Evolutionary conservation across 768 basidiomycete genomes (phyloP), one percentile per base, ranked within the genome.

Genomic region (Boletales sp.): DNA sequence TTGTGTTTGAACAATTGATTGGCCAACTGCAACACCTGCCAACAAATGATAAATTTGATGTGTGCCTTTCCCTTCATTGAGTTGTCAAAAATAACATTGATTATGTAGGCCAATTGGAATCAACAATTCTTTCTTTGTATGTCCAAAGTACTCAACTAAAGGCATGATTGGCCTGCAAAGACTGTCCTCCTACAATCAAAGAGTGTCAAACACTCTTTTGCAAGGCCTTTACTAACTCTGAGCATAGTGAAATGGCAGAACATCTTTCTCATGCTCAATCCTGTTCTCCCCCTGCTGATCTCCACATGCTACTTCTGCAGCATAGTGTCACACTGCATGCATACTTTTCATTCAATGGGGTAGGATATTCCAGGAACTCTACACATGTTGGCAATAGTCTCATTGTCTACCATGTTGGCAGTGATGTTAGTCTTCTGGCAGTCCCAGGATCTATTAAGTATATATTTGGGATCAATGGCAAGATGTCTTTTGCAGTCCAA

Each of bases 201-300:
- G 47, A 44, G 33, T 48, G 38, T 14, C 25, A 41, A 32, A 9
- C 6, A 31, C 47, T 53, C 3, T 49, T 53, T 39, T 0, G 12
- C 2, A 52, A 44, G 5, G 68, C 59, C 52, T 48, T 46, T 18
- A 17, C 35, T 13, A 28, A 3, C 33, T 14, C 33, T 34, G 14
- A 34, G 33, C 11, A 34, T 3, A 3, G 11, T 9, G 5, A 15
- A 12, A 42, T 3, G 3, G 9, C 5, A 31, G 30, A 42, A 30
- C 6, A 6, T 7, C 17, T 8, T 2, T 39, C 13, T 5, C 13
- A 13, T 34, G 11, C 30, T 42, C 8, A 21, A 35, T 8, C 30
- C 3, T 34, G 25, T 28, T 15, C 34, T 6, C 3, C 28, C 18
- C 38, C 49, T 19, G 2, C 19, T 7, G 19, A 51, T 25, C 31